A percentile compares a stretch with the other conserved stretches of the same genome.
Evolutionary conservation across 1,284 basidiomycete genomes (phyloP).

Genomic region (Ustilago trichophora): DNA sequence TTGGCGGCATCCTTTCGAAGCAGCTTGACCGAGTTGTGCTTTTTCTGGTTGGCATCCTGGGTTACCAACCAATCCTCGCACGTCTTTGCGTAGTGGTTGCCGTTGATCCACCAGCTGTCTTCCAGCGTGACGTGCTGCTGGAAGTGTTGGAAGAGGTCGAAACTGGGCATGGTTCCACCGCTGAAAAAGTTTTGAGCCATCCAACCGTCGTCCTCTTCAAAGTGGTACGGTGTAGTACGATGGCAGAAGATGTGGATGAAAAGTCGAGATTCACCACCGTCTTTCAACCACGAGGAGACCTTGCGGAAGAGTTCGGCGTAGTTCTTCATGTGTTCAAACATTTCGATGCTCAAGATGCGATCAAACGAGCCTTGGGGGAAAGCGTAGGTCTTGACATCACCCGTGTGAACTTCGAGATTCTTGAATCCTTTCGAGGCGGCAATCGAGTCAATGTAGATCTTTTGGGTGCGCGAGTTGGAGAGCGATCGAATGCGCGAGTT

Average conservation of each 20-base stretch:
- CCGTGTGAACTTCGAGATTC: conserved; percentile 76
- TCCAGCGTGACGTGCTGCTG: conserved; percentile 76
- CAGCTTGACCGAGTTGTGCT: conserved; percentile 25
- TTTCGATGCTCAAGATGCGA: conserved; percentile 80
- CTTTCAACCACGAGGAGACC: conserved; percentile 75
- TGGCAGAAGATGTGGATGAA: conserved; percentile 84
- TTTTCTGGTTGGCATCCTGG: conserved; percentile 75
- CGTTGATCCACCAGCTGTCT: conserved; percentile 70
- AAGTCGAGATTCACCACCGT: conserved; percentile 70
- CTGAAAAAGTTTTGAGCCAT: conserved; percentile 77
- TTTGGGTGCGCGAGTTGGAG: conserved; percentile 79
- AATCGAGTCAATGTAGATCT: conserved; percentile 73
- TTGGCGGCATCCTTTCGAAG: conserved; percentile 43
- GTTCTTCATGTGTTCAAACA: conserved; percentile 76
- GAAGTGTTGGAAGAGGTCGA: conserved; percentile 77
- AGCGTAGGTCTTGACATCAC: conserved; percentile 76
- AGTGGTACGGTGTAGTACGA: conserved; percentile 73
- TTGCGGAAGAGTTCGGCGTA: conserved; percentile 76
- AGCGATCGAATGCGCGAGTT: conserved; percentile 75
- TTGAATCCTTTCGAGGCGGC: conserved; percentile 72
- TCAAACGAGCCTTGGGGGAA: conserved; percentile 73
- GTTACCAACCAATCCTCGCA: conserved; percentile 76
- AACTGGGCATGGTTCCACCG: conserved; percentile 68
- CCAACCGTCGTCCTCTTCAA: conserved; percentile 80
- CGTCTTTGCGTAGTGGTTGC: conserved; percentile 75